phyloP scores from a whole-genome alignment of 805 yeast genomes.

The Saccharomycopsis guyanensis region DNA sequence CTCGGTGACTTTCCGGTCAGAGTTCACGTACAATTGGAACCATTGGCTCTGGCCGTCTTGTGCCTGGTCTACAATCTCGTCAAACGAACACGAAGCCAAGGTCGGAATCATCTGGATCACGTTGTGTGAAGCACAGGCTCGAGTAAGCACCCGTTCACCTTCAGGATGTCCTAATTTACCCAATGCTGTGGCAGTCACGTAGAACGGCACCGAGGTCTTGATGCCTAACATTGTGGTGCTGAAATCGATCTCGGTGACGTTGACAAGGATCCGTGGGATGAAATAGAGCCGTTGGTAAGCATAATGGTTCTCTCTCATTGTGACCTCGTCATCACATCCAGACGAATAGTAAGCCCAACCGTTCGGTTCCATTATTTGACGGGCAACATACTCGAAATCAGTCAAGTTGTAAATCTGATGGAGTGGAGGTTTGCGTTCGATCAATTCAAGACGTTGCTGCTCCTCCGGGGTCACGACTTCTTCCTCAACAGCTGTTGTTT shows the following conservation, averaged over 20 bases:
- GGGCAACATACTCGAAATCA: slow-evolving; percentile 85
- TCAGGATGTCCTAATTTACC: slow-evolving; percentile 90
- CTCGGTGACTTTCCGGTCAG: slow-evolving; percentile 59
- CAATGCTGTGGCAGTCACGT: slow-evolving; percentile 85
- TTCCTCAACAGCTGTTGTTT: slow-evolving; percentile 35
- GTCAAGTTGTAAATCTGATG: slow-evolving; percentile 64
- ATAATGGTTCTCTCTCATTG: slow-evolving; percentile 82
- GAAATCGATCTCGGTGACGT: slow-evolving; percentile 52
- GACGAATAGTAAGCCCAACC: slow-evolving; percentile 94
- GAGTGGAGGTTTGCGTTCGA: slow-evolving; percentile 57
- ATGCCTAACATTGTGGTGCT: slow-evolving; percentile 57
- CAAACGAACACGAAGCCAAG: slow-evolving; percentile 79
- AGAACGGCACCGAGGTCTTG: slow-evolving; percentile 67
- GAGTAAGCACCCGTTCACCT: slow-evolving; percentile 81
- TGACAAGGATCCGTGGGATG: slow-evolving; percentile 74
- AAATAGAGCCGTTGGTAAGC: slow-evolving; percentile 86
- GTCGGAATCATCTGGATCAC: slow-evolving; percentile 90
- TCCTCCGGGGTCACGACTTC: slow-evolving; percentile 28
- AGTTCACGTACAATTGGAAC: slow-evolving; percentile 81
- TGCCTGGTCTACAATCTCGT: slow-evolving; percentile 73
- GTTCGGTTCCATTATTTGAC: slow-evolving; percentile 61
- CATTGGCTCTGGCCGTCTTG: slow-evolving; percentile 63
- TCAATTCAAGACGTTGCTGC: slow-evolving; percentile 32
- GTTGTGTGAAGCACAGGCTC: slow-evolving; percentile 67
- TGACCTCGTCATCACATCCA: slow-evolving; percentile 89